phyloP scores from a whole-genome alignment of 1,139 yeast species.

The Yamadazyma mexicana region DNA sequence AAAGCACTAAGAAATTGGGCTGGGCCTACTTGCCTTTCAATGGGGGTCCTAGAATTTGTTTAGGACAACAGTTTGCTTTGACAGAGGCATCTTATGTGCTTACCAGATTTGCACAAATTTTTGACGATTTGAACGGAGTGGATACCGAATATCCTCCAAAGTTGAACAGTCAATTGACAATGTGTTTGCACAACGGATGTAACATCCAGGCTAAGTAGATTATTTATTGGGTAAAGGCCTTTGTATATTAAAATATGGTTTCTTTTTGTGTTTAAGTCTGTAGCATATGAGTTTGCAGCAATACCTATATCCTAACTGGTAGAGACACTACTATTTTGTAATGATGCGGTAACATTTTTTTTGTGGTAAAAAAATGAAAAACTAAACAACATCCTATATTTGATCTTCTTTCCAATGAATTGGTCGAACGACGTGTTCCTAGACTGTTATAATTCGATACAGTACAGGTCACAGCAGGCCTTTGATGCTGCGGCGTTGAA shows the following conservation, averaged over 20 bases:
- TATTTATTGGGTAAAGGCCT: slow-evolving; percentile 1
- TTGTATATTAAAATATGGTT: not conserved
- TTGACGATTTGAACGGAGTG: slow-evolving; percentile 19
- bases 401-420: slow-evolving; percentile 9
- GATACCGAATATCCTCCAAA: slow-evolving; percentile 28
- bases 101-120: slow-evolving; percentile 36
- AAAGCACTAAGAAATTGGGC: slow-evolving; percentile 21
- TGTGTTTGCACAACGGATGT: slow-evolving; percentile 28
- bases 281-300: no score
- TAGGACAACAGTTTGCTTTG: slow-evolving; percentile 55
- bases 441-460: slow-evolving; percentile 39
- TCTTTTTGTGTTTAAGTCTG: no score
- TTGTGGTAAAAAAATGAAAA: not conserved
- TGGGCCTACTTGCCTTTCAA: slow-evolving; percentile 54
- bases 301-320: no score
- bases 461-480: slow-evolving; percentile 22
- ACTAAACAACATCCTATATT: slow-evolving; percentile 1
- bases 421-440: slow-evolving; percentile 39
- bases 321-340: no score
- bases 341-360: no score
- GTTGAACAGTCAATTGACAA: slow-evolving; percentile 30
- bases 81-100: slow-evolving; percentile 51
- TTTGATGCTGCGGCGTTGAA: slow-evolving; percentile 25
- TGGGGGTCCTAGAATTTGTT: slow-evolving; percentile 57
- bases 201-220: slow-evolving; percentile 10